A percentile compares a stretch with the other conserved stretches of the same genome.
These are phyloP conservation scores for Drechslerella stenobrocha DNA, from an alignment of 2,329 filamentous ascomycete genomes.

Conservation along the genomic window DNA sequence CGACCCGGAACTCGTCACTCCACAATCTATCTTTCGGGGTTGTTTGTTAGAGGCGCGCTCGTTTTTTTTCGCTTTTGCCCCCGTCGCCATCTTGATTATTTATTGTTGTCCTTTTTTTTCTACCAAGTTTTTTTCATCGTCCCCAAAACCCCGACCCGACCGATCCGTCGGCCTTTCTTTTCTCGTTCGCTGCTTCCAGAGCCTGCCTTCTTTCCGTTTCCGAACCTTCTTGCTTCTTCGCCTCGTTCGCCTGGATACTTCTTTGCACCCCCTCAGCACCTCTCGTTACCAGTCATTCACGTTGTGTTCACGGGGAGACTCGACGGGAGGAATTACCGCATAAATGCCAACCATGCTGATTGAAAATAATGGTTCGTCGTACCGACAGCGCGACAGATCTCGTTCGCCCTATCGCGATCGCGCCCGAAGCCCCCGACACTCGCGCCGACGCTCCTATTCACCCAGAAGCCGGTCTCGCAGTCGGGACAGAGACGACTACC, in stretches of 20 bases:
- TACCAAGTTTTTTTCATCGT: slow-evolving; percentile 9
- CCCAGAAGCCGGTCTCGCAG: slow-evolving; percentile 77
- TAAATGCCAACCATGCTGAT: slow-evolving; percentile 53
- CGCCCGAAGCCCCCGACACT: slow-evolving; percentile 79
- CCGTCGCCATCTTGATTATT: neutral
- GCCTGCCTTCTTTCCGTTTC: slow-evolving; percentile 17
- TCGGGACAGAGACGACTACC: slow-evolving; percentile 68
- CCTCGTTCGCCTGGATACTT: slow-evolving; percentile 1
- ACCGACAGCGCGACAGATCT: slow-evolving; percentile 74
- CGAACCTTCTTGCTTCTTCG: slow-evolving; percentile 2
- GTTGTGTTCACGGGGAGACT: slow-evolving; percentile 11
- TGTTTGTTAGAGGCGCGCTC: neutral
- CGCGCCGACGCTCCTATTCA: slow-evolving; percentile 72
- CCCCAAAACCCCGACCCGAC: slow-evolving; percentile 9
- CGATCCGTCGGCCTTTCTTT: slow-evolving; percentile 11
- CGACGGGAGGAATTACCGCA: slow-evolving; percentile 6
- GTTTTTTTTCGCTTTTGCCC: slow-evolving; percentile 12
- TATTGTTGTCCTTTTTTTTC: slow-evolving; percentile 22
- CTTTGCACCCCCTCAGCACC: slow-evolving; percentile 10
- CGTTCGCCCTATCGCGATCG: slow-evolving; percentile 69
- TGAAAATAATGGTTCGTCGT: slow-evolving; percentile 52
- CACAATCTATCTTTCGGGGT: neutral
- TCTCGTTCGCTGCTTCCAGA: slow-evolving; percentile 13
- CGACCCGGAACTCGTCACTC: too few relatives aligned
- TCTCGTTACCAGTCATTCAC: slow-evolving; percentile 22